Evolutionary conservation across 768 basidiomycete species (phyloP).

Genomic region (Kwoniella sp.): DNA sequence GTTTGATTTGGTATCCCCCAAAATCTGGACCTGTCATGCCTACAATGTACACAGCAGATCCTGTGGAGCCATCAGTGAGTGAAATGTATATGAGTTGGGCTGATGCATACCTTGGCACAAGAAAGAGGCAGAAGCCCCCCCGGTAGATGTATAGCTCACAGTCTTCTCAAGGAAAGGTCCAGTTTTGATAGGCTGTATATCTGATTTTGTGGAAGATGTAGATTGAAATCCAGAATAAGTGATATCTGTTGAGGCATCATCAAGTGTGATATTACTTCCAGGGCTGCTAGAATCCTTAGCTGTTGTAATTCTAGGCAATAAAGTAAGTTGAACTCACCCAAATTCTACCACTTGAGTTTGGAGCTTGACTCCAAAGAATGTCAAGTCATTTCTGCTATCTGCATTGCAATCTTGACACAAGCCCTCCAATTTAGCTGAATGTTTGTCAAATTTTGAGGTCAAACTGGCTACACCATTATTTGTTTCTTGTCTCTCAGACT

Average conservation of each 20-base stretch:
- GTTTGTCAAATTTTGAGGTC: conserved; percentile 13
- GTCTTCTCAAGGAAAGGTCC: conserved; percentile 38
- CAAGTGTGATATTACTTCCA: conserved; percentile 34
- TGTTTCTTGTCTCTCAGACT: conserved; percentile 8
- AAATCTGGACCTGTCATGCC: conserved; percentile 43
- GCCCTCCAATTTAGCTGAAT: conserved; percentile 33
- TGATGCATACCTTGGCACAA: conserved; percentile 23
- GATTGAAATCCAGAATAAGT: conserved; percentile 38
- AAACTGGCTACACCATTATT: conserved; percentile 10
- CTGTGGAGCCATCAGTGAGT: conserved; percentile 15
- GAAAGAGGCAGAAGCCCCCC: conserved; percentile 26
- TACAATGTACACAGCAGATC: conserved; percentile 42
- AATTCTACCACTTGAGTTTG: conserved; percentile 11
- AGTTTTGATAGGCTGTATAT: conserved; percentile 27
- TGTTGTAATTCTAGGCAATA: background rate
- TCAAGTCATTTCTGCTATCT: conserved; percentile 7
- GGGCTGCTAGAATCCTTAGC: conserved; percentile 9
- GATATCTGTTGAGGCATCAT: conserved; percentile 36
- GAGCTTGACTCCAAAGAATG: conserved; percentile 12
- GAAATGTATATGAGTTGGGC: background rate
- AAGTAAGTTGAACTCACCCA: conserved; percentile 17
- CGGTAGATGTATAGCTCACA: conserved; percentile 41
- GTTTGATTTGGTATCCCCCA: conserved; percentile 24
- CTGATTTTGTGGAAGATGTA: conserved; percentile 9
- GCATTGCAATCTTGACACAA: background rate